These are phyloP conservation scores for Pichia manshurica DNA, from an alignment of 805 yeast genomes.

Conservation along the genomic window DNA sequence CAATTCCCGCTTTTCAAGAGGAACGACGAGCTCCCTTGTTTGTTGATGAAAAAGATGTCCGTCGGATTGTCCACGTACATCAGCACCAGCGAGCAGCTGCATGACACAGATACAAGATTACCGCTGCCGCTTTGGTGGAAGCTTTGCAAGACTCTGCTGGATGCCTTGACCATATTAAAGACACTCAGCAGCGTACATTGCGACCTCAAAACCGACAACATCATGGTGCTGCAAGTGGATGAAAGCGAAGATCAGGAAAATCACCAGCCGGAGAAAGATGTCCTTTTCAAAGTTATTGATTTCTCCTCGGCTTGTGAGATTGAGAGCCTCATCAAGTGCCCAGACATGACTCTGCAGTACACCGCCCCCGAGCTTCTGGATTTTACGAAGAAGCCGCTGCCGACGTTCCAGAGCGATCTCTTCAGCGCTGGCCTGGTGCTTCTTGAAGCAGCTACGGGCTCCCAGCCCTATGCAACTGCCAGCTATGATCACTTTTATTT, in stretches of 20 bases:
- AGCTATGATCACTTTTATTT: slow-evolving; percentile 28
- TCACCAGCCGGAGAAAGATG: slow-evolving; percentile 27
- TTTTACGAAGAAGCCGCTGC: slow-evolving; percentile 26
- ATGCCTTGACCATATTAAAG: slow-evolving; percentile 24
- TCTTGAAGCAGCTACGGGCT: slow-evolving; percentile 41
- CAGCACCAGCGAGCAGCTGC: not conserved
- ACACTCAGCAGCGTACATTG: slow-evolving; percentile 36
- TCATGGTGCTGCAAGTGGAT: slow-evolving; percentile 27
- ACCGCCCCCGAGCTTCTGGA: slow-evolving; percentile 42
- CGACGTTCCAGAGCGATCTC: slow-evolving; percentile 33
- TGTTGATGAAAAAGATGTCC: slow-evolving; percentile 27
- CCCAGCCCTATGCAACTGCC: slow-evolving; percentile 35
- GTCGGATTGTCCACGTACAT: slow-evolving; percentile 25
- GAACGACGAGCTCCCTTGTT: slow-evolving; percentile 25
- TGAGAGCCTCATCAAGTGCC: slow-evolving; percentile 21
- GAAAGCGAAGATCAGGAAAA: slow-evolving; percentile 28
- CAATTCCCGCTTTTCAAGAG: slow-evolving; percentile 23
- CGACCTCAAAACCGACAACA: slow-evolving; percentile 44
- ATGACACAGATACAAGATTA: slow-evolving; percentile 16
- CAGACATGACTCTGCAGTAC: slow-evolving; percentile 36
- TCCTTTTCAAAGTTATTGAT: slow-evolving; percentile 39
- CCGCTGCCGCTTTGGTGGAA: slow-evolving; percentile 30
- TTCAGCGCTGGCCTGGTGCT: slow-evolving; percentile 43
- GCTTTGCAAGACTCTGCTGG: slow-evolving; percentile 25
- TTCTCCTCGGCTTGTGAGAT: slow-evolving; percentile 36